These are phyloP conservation scores for Lophiostoma macrostomum DNA, from an alignment of 495 filamentous ascomycete genomes.

Conservation along the genomic window DNA sequence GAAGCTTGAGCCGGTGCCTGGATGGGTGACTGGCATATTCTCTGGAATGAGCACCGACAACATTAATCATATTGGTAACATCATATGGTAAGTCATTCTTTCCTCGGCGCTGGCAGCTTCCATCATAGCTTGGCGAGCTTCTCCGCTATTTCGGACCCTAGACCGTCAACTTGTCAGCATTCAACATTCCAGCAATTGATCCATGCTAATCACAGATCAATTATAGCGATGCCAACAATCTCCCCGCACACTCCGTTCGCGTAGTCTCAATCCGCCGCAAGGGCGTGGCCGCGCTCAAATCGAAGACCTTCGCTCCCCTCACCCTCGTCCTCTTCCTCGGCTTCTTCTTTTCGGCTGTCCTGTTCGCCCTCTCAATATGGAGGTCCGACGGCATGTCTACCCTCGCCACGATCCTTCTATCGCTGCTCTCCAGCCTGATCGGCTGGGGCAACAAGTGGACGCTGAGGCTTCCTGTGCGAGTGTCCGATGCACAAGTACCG, in stretches of 20 bases:
- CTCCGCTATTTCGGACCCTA: neutral
- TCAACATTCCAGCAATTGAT: no score
- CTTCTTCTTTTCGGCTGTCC: slow-evolving; percentile 38
- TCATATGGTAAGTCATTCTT: slow-evolving; percentile 40
- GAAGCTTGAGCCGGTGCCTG: slow-evolving; percentile 33
- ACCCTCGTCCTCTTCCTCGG: slow-evolving; percentile 42
- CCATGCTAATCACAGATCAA: neutral
- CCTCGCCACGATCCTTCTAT: slow-evolving; percentile 44
- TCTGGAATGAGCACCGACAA: slow-evolving; percentile 38
- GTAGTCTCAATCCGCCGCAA: slow-evolving; percentile 42
- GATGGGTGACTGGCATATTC: slow-evolving; percentile 36
- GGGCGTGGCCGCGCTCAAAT: slow-evolving; percentile 27
- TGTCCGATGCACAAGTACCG: slow-evolving; percentile 12
- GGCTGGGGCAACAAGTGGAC: slow-evolving; percentile 46
- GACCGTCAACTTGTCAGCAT: neutral
- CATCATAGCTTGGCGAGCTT: neutral
- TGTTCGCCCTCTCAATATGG: slow-evolving; percentile 41
- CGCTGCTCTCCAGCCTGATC: slow-evolving; percentile 46
- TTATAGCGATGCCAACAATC: slow-evolving; percentile 32
- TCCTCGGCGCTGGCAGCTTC: neutral
- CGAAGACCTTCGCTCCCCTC: slow-evolving; percentile 41
- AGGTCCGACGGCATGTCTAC: slow-evolving; percentile 45
- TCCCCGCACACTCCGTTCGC: slow-evolving; percentile 41
- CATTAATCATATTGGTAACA: slow-evolving; percentile 41
- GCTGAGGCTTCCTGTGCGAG: slow-evolving; percentile 36